Evolutionary conservation across 2,329 filamentous ascomycete species (phyloP), one percentile per base, ranked within the genome.

Genomic region (Ceratocystis huliohia): DNA sequence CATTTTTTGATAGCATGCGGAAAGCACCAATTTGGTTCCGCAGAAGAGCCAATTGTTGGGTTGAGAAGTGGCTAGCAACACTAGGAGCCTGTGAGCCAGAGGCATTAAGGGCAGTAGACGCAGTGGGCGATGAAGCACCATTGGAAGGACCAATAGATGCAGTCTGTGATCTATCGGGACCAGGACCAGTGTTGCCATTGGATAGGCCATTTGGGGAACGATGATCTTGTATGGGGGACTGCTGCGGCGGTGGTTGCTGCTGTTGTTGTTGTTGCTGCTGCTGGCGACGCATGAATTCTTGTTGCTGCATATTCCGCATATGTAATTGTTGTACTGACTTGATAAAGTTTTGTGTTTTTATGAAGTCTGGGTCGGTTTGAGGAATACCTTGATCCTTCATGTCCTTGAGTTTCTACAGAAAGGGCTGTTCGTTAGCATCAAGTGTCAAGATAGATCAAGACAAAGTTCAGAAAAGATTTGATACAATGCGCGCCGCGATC

Each of bases 21-120:
- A 96, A 97, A 0, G 93, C 92, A 71, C 88, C 82, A 63, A 97
- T 96, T 74, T 99, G 94, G 70, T 89, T 87, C 68, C 90, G 83
- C 8, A 99, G 78, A 56, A 89, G 84, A 28, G 82, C 81, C 59
- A 96, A 78, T 74, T 99, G 94, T 66, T 94, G 88, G 28, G 83
- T 82, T 13, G 86, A 87, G 74, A 96, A 92, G 69, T 85, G 85
- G 63, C 81, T 81, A 25, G 75, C 76, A n/a, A 76, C 70, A 63
- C 48, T 64, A 17, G 56, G 28, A n/a, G 6, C 56, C 13, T 59
- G 64, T 10, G 48, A 33, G 53, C 71, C 69, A 64, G 71, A 68
- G 68, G 72, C 70, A 61, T 74, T 65, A 15, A 3, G 48, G 7
- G 69, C 68, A 20, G 69, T 59, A 20, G 72, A 48, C 0, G 33